phyloP scores from a whole-genome alignment of 192 early-diverging fungal species.

The Coemansia sp. region DNA sequence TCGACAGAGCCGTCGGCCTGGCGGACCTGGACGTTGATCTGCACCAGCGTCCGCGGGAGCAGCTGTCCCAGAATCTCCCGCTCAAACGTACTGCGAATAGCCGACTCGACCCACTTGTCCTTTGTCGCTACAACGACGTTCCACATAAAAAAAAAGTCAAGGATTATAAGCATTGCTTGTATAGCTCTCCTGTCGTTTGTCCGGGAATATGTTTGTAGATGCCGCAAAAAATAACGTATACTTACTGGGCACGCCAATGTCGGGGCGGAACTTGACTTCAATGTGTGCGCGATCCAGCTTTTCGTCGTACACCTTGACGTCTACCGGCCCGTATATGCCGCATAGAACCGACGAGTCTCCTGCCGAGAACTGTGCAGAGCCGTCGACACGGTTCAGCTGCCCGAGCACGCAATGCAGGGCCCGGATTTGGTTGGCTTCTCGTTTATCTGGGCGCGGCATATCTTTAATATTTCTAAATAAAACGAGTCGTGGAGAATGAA shows the following conservation, averaged over 20 bases:
- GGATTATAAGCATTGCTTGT: too few species aligned
- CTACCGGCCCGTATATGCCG: constrained; percentile 84
- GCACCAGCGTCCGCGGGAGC: constrained; percentile 84
- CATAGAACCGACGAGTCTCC: constrained; percentile 76
- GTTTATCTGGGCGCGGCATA: constrained; percentile 54
- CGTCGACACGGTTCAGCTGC: constrained; percentile 75
- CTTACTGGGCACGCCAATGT: constrained; percentile 55
- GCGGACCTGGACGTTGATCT: constrained; percentile 83
- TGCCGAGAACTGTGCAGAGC: constrained; percentile 78
- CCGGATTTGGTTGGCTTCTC: constrained; percentile 63
- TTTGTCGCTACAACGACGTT: constrained; percentile 55
- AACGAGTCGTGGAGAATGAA: neutral
- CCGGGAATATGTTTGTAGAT: too few species aligned
- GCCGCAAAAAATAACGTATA: too few species aligned
- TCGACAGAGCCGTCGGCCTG: constrained; percentile 82
- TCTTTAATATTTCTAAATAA: neutral
- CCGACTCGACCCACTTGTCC: constrained; percentile 73
- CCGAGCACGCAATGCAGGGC: constrained; percentile 67
- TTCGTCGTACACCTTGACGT: constrained; percentile 83
- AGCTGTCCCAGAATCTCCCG: constrained; percentile 70
- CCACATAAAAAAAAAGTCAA: too few species aligned
- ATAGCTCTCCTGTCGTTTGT: too few species aligned
- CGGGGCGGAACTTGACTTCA: constrained; percentile 75
- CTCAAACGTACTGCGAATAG: constrained; percentile 72
- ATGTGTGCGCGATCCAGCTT: constrained; percentile 83